Percentiles rank a stretch among this genome's conserved stretches.
Conservation (phyloP, 2,329 filamentous ascomycete species). For the Fusarium nurragi region DNA sequence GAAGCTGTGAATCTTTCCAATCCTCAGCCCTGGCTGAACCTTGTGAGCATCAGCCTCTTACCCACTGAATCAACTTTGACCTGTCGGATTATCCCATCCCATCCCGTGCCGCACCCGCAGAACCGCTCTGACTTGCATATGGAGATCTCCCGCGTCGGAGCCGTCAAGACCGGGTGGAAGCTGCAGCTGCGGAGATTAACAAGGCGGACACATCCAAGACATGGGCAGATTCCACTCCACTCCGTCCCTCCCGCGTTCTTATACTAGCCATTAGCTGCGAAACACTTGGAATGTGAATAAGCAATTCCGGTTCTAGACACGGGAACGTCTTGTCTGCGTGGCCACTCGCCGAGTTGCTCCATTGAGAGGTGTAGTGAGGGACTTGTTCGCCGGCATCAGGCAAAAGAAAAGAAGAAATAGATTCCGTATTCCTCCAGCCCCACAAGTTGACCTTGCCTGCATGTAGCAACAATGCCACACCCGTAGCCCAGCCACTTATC, state of each 20-base stretch:
- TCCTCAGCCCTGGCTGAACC: not conserved
- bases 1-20: not conserved
- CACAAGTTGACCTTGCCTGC: slow-evolving; percentile 9
- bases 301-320: not conserved
- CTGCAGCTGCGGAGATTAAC: slow-evolving; percentile 23
- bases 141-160: slow-evolving; percentile 18
- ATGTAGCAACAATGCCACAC: slow-evolving; percentile 23
- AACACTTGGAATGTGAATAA: not conserved
- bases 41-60: not conserved
- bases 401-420: slow-evolving; percentile 14
- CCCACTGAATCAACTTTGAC: not conserved
- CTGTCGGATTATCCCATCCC: not conserved
- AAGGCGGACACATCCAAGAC: not conserved
- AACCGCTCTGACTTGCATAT: slow-evolving; percentile 18
- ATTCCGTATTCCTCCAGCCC: slow-evolving; percentile 2
- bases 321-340: no score
- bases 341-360: not conserved
- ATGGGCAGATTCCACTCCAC: not conserved
- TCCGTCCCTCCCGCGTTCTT: slow-evolving; percentile 10
- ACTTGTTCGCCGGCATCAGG: not conserved
- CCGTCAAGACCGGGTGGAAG: slow-evolving; percentile 1
- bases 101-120: not conserved
- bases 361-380: not conserved
- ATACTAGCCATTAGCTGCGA: slow-evolving; percentile 7
- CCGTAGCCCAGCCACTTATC: no score